These are phyloP conservation scores for Vanderwaltozyma tropicalis DNA, from an alignment of 805 yeast species.

Conservation along the genomic window DNA sequence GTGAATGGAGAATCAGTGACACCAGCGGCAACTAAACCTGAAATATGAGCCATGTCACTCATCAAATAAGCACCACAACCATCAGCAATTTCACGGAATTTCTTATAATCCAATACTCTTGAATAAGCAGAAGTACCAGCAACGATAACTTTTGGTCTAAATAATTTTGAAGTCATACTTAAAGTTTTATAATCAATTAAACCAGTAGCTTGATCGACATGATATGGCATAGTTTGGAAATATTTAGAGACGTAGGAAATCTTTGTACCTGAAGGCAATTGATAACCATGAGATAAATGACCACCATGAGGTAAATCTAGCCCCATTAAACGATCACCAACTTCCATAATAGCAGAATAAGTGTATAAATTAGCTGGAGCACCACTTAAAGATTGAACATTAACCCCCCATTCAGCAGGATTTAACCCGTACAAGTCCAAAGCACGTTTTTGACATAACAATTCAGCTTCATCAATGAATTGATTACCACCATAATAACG, in stretches of 20 bases:
- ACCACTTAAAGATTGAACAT: conserved; percentile 90
- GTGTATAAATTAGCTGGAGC: conserved; percentile 94
- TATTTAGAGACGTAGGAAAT: conserved; percentile 87
- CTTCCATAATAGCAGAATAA: conserved; percentile 79
- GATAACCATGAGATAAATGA: conserved; percentile 95
- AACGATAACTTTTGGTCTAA: conserved; percentile 89
- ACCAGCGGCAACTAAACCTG: conserved; percentile 92
- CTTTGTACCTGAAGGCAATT: conserved; percentile 71
- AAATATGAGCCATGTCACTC: conserved; percentile 96
- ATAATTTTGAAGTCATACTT: conserved; percentile 70
- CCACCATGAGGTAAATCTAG: conserved; percentile 98
- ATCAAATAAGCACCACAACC: conserved; percentile 86
- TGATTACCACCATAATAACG: conserved; percentile 98
- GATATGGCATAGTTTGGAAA: conserved; percentile 96
- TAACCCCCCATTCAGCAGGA: conserved; percentile 90
- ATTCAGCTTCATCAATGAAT: conserved; percentile 84
- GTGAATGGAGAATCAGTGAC: conserved; percentile 89
- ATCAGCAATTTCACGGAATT: conserved; percentile 86
- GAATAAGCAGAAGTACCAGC: conserved; percentile 98
- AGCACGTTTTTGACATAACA: conserved; percentile 85
- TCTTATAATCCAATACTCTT: conserved; percentile 78
- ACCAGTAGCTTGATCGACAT: conserved; percentile 78
- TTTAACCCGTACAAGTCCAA: conserved; percentile 68
- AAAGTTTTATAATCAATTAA: conserved; percentile 84
- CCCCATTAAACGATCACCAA: conserved; percentile 93